Evolutionary conservation across 805 yeast genomes (phyloP).

Genomic region (Suhomyces sp.): DNA sequence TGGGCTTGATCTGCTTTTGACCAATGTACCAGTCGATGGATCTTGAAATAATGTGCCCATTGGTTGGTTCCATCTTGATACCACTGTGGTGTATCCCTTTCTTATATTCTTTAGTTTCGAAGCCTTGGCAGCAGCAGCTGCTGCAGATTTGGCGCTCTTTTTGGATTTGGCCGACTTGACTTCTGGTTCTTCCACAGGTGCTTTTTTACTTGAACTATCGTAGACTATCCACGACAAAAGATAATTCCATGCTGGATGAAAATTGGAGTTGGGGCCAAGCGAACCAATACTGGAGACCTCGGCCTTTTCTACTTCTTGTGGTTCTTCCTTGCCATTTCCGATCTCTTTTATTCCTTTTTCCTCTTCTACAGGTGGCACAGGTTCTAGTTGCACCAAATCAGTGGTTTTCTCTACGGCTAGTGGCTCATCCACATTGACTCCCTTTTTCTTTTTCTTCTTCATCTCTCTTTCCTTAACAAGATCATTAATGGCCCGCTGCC

Average conservation of each 20-base stretch:
- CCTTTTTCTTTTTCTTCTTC: constrained; percentile 5
- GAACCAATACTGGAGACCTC: not conserved
- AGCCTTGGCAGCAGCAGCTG: not conserved
- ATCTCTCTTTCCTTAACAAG: constrained; percentile 4
- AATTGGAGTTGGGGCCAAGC: constrained; percentile 17
- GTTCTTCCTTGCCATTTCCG: not conserved
- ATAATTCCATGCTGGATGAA: constrained; percentile 38
- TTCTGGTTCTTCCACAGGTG: constrained; percentile 4
- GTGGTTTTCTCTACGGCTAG: not conserved
- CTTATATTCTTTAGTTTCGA: constrained; percentile 7
- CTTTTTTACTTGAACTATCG: constrained; percentile 10
- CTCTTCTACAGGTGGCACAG: not conserved
- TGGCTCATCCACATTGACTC: constrained; percentile 3
- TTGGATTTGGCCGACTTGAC: constrained; percentile 1
- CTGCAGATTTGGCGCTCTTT: not conserved
- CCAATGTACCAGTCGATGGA: not conserved
- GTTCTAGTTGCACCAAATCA: not conserved
- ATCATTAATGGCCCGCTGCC: constrained; percentile 7
- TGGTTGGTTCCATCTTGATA: constrained; percentile 32
- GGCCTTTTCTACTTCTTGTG: constrained; percentile 3
- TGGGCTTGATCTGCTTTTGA: not conserved
- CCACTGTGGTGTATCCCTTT: constrained; percentile 22
- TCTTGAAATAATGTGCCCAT: constrained; percentile 12
- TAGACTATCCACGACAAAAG: constrained; percentile 37
- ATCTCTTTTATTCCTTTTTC: not conserved